Percentiles rank a stretch among this genome's conserved stretches.
Evolutionary conservation across 192 early-diverging fungal species (phyloP).

Genomic region (Physocladia obscura): DNA sequence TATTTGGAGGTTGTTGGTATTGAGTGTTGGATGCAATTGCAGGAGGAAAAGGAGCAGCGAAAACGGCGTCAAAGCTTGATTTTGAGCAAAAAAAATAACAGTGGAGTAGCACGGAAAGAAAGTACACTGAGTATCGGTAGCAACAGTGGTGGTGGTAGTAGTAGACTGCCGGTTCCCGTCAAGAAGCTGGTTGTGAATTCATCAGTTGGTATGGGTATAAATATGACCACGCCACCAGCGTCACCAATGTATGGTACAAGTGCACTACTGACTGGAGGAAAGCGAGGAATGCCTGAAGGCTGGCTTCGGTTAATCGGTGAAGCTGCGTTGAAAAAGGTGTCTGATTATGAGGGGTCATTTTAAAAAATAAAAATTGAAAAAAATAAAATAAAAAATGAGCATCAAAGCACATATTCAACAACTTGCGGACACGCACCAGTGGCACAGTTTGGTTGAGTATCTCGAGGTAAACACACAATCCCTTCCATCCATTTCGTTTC

Average conservation of each 20-base stretch:
- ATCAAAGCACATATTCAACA: too few relatives aligned
- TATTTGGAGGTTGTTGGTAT: constrained; percentile 21
- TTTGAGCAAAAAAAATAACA: neutral
- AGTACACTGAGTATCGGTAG: neutral
- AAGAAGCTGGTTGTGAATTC: too few relatives aligned
- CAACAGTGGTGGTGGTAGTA: neutral
- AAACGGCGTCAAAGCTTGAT: too few relatives aligned
- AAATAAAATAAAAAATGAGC: too few relatives aligned
- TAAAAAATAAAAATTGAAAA: too few relatives aligned
- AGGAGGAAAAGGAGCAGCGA: neutral
- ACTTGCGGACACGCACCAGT: too few relatives aligned
- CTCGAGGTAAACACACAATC: too few relatives aligned
- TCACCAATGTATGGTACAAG: neutral
- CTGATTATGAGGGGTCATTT: constrained; percentile 8
- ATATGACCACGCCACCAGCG: neutral
- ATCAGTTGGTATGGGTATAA: neutral
- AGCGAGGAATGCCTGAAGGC: neutral
- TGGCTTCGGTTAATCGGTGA: constrained; percentile 18
- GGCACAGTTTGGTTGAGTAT: too few relatives aligned
- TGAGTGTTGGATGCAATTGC: constrained; percentile 16
- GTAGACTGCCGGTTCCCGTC: constrained; percentile 14
- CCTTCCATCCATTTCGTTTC: too few relatives aligned
- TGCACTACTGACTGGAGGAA: neutral
- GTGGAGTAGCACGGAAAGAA: neutral
- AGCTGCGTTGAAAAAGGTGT: constrained; percentile 6